Evolutionary conservation across 1,139 yeast species (phyloP).

Genomic region (Ashbya aceris): DNA sequence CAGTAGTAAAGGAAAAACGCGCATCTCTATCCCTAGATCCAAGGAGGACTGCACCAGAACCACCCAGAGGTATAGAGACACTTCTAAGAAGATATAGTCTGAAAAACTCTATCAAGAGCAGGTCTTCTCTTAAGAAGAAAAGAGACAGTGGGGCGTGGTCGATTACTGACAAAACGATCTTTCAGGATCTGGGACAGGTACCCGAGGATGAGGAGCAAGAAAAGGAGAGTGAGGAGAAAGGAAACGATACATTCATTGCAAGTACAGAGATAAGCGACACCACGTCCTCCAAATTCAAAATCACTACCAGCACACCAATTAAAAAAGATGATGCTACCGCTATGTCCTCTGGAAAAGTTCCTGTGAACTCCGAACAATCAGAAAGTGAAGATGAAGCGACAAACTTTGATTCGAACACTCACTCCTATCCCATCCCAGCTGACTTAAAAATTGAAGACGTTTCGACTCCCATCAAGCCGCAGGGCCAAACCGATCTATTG

Average conservation of each 20-base stretch:
- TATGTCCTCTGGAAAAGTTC: not conserved
- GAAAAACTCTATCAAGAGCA: conserved; percentile 7
- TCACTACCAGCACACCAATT: too few relatives aligned
- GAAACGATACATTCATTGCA: too few relatives aligned
- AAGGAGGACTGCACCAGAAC: conserved; percentile 23
- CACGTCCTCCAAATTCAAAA: too few relatives aligned
- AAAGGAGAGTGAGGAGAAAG: not conserved
- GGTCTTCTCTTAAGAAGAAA: conserved; percentile 7
- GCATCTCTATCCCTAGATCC: conserved; percentile 20
- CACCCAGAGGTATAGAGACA: conserved; percentile 13
- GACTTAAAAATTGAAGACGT: too few relatives aligned
- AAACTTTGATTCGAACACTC: too few relatives aligned
- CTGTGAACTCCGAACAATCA: not conserved
- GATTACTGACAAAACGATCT: conserved; percentile 6
- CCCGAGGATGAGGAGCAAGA: not conserved
- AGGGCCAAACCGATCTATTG: conserved; percentile 8
- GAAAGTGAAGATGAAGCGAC: not conserved
- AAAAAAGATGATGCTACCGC: not conserved
- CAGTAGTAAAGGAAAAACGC: not conserved
- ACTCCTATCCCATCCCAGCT: too few relatives aligned
- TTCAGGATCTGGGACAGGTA: conserved; percentile 2
- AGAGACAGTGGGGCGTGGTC: conserved; percentile 12
- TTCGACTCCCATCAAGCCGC: too few relatives aligned
- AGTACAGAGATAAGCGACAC: too few relatives aligned
- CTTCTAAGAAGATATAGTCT: conserved; percentile 10